Evolutionary conservation across 2,329 filamentous ascomycete species (phyloP).

Genomic region (Lecanicillium sp.): DNA sequence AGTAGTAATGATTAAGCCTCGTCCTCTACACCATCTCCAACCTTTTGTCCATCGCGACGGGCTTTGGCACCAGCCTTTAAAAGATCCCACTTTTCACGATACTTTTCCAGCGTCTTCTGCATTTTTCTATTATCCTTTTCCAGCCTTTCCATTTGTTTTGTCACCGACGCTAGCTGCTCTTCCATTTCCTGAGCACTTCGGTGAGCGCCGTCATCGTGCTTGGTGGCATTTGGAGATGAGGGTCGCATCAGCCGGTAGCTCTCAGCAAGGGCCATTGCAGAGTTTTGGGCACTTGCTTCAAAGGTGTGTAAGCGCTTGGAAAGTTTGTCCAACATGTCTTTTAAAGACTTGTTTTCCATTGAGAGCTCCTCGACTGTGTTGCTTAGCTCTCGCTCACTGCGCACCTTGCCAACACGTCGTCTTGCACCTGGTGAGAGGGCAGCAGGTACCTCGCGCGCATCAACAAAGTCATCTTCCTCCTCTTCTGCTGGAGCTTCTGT

Average conservation of each 20-base stretch:
- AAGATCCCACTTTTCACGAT: conserved; percentile 53
- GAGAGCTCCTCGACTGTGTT: conserved; percentile 83
- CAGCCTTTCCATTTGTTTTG: conserved; percentile 55
- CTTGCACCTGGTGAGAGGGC: conserved; percentile 33
- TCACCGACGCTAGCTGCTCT: conserved; percentile 49
- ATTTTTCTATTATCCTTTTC: conserved; percentile 53
- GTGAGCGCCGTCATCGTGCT: conserved; percentile 28
- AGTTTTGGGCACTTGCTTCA: conserved; percentile 84
- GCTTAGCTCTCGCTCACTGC: conserved; percentile 35
- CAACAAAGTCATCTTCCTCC: conserved; percentile 80
- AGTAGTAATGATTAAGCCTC: too few relatives aligned
- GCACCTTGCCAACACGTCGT: conserved; percentile 30
- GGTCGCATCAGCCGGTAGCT: conserved; percentile 60
- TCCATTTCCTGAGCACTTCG: conserved; percentile 57
- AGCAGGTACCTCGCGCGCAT: conserved; percentile 62
- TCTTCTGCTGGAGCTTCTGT: conserved; percentile 46
- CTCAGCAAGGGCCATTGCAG: conserved; percentile 76
- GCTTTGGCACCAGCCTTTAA: conserved; percentile 54
- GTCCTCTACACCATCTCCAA: conserved; percentile 5
- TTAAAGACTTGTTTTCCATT: conserved; percentile 79
- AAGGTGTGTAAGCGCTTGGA: conserved; percentile 86
- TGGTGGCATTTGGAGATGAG: conserved; percentile 36
- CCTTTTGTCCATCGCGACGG: conserved; percentile 21
- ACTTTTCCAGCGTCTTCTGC: conserved; percentile 47
- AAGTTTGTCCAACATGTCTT: conserved; percentile 76